Conservation (phyloP, 2,329 filamentous ascomycete genomes). For the Tetracladium maxilliforme region DNA sequence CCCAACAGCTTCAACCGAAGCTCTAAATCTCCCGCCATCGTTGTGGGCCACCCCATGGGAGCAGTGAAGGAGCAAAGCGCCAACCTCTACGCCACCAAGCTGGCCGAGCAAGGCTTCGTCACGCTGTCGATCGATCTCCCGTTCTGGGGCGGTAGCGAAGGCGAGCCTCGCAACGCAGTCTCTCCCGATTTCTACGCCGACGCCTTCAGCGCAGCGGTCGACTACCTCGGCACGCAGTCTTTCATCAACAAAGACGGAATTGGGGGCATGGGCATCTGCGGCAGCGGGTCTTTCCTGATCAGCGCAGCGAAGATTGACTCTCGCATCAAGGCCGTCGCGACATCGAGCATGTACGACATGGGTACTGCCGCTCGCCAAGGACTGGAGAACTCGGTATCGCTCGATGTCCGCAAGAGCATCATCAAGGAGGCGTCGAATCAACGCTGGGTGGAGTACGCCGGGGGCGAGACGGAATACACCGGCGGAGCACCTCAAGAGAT, state of each 20-base stretch:
- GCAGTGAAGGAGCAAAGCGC: slow-evolving; percentile 4
- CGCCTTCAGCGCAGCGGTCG: slow-evolving; percentile 15
- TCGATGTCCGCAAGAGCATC: too few relatives aligned
- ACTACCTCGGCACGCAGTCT: slow-evolving; percentile 11
- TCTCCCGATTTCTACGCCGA: slow-evolving; percentile 13
- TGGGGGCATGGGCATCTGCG: slow-evolving; percentile 15
- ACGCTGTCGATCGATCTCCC: slow-evolving; percentile 11
- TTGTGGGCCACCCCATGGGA: slow-evolving; percentile 3
- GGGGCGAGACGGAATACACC: too few relatives aligned
- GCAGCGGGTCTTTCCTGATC: slow-evolving; percentile 15
- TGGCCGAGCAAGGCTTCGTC: slow-evolving; percentile 13
- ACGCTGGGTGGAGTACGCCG: too few relatives aligned
- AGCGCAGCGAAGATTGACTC: slow-evolving; percentile 18
- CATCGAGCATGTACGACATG: slow-evolving; percentile 11
- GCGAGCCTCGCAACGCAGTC: slow-evolving; percentile 12
- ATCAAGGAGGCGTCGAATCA: too few relatives aligned
- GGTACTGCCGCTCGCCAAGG: slow-evolving; percentile 6
- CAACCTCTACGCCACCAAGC: slow-evolving; percentile 4
- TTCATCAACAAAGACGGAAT: slow-evolving; percentile 14
- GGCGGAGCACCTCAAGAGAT: too few relatives aligned
- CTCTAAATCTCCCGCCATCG: slow-evolving; percentile 2
- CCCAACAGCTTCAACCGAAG: slow-evolving; percentile 2
- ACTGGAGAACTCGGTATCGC: slow-evolving; percentile 4
- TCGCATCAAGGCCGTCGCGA: slow-evolving; percentile 11
- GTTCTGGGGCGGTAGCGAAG: slow-evolving; percentile 12